Percentiles rank a stretch among this genome's conserved stretches.
These are phyloP conservation scores for Coemansia sp. DNA, from an alignment of 192 early-diverging fungal species.

Conservation along the genomic window DNA sequence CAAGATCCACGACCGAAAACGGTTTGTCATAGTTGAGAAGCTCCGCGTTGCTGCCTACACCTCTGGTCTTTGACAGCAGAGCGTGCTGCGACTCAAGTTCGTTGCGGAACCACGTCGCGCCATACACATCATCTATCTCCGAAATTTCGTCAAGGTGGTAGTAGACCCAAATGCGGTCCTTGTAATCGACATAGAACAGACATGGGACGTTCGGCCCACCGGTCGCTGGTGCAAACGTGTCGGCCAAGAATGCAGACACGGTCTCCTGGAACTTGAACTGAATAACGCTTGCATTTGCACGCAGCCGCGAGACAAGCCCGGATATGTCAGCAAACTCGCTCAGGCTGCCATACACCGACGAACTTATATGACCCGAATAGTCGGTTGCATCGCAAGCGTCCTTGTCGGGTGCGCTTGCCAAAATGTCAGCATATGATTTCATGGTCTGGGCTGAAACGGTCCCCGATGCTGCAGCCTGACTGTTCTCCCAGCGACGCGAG, in stretches of 20 bases:
- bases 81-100: slow-evolving; percentile 19
- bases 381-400: slow-evolving; percentile 20
- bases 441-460: background rate
- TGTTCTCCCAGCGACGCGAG: slow-evolving; percentile 32
- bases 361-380: slow-evolving; percentile 14
- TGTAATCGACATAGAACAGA: slow-evolving; percentile 55
- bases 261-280: slow-evolving; percentile 57
- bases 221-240: slow-evolving; percentile 50
- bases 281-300: slow-evolving; percentile 47
- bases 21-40: slow-evolving; percentile 40
- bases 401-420: slow-evolving; percentile 13
- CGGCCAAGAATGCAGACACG: slow-evolving; percentile 50
- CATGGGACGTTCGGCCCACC: slow-evolving; percentile 56
- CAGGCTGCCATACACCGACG: slow-evolving; percentile 29
- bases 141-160: slow-evolving; percentile 53
- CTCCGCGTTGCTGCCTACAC: slow-evolving; percentile 16
- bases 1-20: slow-evolving; percentile 47
- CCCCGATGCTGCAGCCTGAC: slow-evolving; percentile 16
- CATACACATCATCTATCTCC: slow-evolving; percentile 55
- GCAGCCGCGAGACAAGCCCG: slow-evolving; percentile 45
- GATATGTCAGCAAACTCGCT: slow-evolving; percentile 38
- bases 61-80: slow-evolving; percentile 16
- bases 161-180: slow-evolving; percentile 55
- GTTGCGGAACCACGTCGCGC: slow-evolving; percentile 46
- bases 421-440: background rate